Percentiles rank a stretch among this genome's conserved stretches.
These are phyloP conservation scores for Castanospermum australe DNA, from an alignment of 306 rosid genomes.

Conservation along the genomic window DNA sequence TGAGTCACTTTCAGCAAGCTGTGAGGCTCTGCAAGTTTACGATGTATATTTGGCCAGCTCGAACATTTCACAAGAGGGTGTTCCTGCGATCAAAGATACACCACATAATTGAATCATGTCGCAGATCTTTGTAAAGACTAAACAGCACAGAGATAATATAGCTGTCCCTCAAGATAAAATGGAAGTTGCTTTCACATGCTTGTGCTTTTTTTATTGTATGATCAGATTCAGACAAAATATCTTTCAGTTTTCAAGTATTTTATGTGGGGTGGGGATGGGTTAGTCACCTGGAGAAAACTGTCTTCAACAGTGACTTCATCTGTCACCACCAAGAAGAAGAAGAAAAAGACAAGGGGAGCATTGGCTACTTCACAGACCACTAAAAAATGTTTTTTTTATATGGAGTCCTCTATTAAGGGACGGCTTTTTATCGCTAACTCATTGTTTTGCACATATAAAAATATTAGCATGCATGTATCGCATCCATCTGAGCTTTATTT, in stretches of 20 bases:
- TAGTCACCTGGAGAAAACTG: not conserved
- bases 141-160: not conserved
- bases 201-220: not conserved
- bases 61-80: not conserved
- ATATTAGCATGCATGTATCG: too few species aligned
- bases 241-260: not conserved
- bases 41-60: not conserved
- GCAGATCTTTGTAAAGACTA: not conserved
- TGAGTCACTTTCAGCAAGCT: conserved; percentile 26
- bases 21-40: not conserved
- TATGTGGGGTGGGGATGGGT: not conserved
- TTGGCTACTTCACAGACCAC: not conserved
- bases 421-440: too few species aligned
- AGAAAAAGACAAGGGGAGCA: not conserved
- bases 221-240: not conserved
- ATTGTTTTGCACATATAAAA: too few species aligned
- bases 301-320: not conserved
- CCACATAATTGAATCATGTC: conserved; percentile 9
- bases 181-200: not conserved
- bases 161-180: not conserved
- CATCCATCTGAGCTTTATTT: too few species aligned
- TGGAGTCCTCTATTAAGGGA: not conserved
- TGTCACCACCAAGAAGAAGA: not conserved
- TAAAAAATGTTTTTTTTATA: not conserved
- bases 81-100: not conserved